Base-by-base conservation (phyloP, 345 rosid genomes). In the Gossypium herbaceum region DNA sequence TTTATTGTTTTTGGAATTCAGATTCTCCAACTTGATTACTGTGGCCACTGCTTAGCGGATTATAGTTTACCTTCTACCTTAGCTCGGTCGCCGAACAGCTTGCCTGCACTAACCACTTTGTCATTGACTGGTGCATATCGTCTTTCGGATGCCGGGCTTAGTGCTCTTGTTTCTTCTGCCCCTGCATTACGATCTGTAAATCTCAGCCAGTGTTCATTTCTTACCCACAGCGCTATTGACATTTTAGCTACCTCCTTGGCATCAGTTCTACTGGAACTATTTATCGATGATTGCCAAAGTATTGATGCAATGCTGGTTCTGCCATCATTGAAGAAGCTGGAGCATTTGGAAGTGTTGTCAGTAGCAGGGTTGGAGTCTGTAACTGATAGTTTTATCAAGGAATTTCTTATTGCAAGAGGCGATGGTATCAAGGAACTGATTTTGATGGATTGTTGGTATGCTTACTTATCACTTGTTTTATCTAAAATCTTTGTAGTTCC, bases 11-110 rank as follows among this genome's bases (percentile, higher is more conserved):
- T 77, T 19, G 44, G 80, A 75, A 70, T 69, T 75, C 88, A 92
- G 98, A 92, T 94, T 78, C 85, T 94, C 73, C 98, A 94, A 80
- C 94, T 94, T 44, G 94, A 90, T 77, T 85, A 81, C 63, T 87
- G 95, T 83, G 98, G 98, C 13, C 91, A 89, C 68, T 91, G 97
- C 80, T 51, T 94, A 88, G 72, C 95, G 54, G 98, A 94, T 84
- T 85, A 85, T 72, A 25, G 68, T 41, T 27, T 94, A 73, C 79
- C 19, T 54, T 74, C 80, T 64, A 85, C 94, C 81, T 78, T 91
- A 78, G 91, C 88, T 55, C 80, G 75, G 75, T 86, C 92, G 67
- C 67, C 85, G 47, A 79, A 84, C 55, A 79, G 86, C 84, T 85
- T 92, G 83, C 90, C 88, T 34, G 59, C 75, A 60, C 82, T 94